These are phyloP conservation scores for Mediolabrus comicus DNA, from an alignment of 108 stramenopile genomes.

Conservation along the genomic window DNA sequence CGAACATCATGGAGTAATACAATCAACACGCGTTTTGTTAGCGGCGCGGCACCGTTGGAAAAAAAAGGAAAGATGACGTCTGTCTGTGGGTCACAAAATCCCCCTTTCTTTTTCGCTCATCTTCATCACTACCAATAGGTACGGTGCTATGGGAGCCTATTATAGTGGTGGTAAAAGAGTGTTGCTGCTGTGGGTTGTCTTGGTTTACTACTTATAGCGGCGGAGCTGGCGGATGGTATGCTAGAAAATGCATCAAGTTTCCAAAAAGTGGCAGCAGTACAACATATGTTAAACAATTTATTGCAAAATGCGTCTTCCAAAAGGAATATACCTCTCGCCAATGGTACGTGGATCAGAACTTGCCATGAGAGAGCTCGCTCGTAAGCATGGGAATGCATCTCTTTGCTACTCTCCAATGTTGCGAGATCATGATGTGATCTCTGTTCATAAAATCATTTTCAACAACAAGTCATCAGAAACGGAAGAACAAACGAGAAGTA, in stretches of 20 bases:
- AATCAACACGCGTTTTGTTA: too few species aligned
- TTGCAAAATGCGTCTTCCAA: slow-evolving; percentile 8
- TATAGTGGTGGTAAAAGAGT: too few species aligned
- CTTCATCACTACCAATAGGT: neutral
- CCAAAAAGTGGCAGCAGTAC: too few species aligned
- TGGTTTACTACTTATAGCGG: too few species aligned
- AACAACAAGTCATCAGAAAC: neutral
- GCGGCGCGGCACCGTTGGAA: neutral
- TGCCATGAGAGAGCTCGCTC: slow-evolving; percentile 51
- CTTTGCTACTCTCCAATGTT: slow-evolving; percentile 67
- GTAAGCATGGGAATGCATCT: slow-evolving; percentile 35
- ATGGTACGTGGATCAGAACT: slow-evolving; percentile 70
- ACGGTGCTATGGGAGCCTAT: too few species aligned
- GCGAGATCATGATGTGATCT: slow-evolving; percentile 50
- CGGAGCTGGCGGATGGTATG: too few species aligned
- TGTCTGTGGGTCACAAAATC: neutral
- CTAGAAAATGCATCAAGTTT: too few species aligned
- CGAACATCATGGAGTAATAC: slow-evolving; percentile 20
- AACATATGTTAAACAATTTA: too few species aligned
- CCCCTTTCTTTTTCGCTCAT: neutral
- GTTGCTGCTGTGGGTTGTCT: too few species aligned
- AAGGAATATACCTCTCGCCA: slow-evolving; percentile 48
- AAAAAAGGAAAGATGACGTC: neutral
- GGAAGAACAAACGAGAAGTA: neutral
- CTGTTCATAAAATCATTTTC: slow-evolving; percentile 9